A percentile compares a stretch with the other conserved stretches of the same genome.
Conservation (phyloP, 2,329 filamentous ascomycete genomes). For the Tolypocladium paradoxum region DNA sequence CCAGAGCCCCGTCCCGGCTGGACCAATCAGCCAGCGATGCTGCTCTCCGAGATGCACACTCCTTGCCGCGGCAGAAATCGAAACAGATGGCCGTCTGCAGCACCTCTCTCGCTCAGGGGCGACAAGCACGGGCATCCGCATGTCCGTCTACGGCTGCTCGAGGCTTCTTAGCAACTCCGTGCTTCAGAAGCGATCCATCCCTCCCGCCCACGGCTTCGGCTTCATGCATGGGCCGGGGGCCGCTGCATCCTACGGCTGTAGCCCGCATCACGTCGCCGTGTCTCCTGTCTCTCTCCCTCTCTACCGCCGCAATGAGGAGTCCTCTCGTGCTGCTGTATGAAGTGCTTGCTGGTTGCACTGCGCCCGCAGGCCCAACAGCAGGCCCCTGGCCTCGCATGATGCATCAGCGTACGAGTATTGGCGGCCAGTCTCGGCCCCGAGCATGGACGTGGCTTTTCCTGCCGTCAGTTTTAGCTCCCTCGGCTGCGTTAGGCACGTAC, state of each 20-base stretch:
- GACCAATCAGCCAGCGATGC: background rate
- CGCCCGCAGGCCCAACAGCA: background rate
- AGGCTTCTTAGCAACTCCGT: too few relatives aligned
- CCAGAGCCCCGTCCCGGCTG: background rate
- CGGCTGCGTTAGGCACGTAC: too few relatives aligned
- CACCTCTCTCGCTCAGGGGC: background rate
- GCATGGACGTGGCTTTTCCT: background rate
- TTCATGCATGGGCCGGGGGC: background rate
- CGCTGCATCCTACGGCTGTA: background rate
- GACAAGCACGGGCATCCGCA: too few relatives aligned
- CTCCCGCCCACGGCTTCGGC: background rate
- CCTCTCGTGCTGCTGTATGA: background rate
- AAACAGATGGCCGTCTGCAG: background rate
- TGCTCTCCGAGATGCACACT: background rate
- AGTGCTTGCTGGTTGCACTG: background rate
- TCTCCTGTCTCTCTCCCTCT: background rate
- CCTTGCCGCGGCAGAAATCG: background rate
- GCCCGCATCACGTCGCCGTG: background rate
- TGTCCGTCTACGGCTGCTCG: too few relatives aligned
- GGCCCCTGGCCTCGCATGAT: background rate
- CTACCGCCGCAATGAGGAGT: background rate
- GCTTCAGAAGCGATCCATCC: background rate
- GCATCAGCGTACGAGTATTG: background rate
- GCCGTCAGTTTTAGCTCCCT: background rate
- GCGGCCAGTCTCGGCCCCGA: background rate